Evolutionary conservation across 352 stramenopile genomes (phyloP).

Genomic region (Globisporangium barbulae): DNA sequence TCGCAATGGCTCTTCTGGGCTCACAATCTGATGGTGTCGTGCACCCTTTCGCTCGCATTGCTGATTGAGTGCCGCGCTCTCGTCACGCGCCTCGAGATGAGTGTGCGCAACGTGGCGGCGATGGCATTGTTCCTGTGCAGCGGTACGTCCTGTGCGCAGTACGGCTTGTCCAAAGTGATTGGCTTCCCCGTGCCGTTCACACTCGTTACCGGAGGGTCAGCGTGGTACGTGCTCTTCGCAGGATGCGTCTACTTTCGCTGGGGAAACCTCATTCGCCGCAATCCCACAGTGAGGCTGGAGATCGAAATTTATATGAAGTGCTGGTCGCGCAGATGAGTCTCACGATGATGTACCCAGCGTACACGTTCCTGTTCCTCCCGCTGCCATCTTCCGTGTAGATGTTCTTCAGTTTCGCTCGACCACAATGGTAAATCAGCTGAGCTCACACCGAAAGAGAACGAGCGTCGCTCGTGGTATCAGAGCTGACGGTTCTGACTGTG

Average conservation of each 20-base stretch:
- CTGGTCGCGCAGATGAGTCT: neutral
- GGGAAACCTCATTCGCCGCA: neutral
- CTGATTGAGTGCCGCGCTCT: neutral
- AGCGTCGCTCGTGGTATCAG: neutral
- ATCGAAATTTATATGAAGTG: neutral
- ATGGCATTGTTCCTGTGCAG: neutral
- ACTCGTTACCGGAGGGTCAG: neutral
- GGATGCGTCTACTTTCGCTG: neutral
- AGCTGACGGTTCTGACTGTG: neutral
- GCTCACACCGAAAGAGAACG: no score
- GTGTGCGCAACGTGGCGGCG: neutral
- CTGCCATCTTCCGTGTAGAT: neutral
- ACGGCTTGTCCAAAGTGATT: neutral
- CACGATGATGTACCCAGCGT: neutral
- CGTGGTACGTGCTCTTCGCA: neutral
- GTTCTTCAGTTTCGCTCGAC: neutral
- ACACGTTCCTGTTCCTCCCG: neutral
- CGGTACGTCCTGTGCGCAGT: neutral
- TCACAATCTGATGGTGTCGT: neutral
- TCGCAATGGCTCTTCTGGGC: neutral
- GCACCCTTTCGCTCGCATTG: neutral
- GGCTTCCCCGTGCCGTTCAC: constrained; percentile 5
- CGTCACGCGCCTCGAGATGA: neutral
- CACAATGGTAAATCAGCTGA: neutral
- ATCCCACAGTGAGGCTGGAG: neutral